Percentiles rank a stretch among this genome's conserved stretches.
These are phyloP conservation scores for Dendrocalamus latiflorus DNA, from an alignment of 202 grass and related monocot species.

Conservation along the genomic window DNA sequence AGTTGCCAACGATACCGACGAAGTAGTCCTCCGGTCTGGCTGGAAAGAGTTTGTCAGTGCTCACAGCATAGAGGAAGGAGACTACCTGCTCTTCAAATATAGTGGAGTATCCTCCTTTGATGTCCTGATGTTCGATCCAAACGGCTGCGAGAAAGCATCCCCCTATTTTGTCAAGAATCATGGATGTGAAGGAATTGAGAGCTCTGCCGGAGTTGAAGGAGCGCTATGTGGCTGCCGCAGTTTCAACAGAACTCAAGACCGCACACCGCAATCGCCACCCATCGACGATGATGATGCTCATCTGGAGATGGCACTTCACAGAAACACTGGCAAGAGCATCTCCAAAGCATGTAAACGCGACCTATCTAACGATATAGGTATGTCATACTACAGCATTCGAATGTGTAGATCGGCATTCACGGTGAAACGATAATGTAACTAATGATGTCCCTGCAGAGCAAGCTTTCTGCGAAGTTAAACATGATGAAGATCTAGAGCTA, in stretches of 20 bases:
- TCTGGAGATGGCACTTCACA: not conserved
- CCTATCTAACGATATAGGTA: not conserved
- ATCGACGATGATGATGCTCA: not conserved
- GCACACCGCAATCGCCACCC: not conserved
- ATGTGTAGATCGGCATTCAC: not conserved
- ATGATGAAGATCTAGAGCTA: not conserved
- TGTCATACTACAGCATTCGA: not conserved
- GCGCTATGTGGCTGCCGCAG: not conserved
- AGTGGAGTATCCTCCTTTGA: conserved; percentile 44
- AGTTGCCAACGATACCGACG: not conserved
- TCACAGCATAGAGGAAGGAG: conserved; percentile 30
- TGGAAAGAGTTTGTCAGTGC: conserved; percentile 54
- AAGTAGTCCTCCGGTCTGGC: conserved; percentile 29
- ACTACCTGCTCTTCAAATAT: conserved; percentile 53
- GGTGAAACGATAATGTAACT: not conserved
- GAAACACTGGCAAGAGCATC: not conserved
- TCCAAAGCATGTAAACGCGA: not conserved
- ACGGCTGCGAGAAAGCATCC: conserved; percentile 27
- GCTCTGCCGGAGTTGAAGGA: not conserved
- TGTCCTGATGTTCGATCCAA: conserved; percentile 45
- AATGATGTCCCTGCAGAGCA: not conserved
- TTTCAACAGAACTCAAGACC: not conserved
- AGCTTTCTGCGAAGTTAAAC: not conserved
- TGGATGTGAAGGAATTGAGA: not conserved
- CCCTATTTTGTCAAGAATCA: not conserved